Conservation (phyloP, 495 filamentous ascomycete species). For the Talaromyces thailandensis region DNA sequence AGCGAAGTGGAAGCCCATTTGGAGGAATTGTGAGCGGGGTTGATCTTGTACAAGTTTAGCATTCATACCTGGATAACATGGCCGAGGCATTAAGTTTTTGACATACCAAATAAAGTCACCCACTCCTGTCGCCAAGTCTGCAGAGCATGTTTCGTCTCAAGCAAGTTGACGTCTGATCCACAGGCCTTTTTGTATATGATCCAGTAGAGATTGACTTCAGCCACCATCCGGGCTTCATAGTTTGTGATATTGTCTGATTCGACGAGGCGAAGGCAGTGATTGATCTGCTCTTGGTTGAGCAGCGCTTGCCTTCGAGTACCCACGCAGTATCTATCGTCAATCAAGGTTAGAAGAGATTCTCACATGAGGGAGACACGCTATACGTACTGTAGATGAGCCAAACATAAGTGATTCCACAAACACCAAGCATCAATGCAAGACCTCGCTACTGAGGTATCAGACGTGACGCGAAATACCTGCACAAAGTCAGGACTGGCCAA, state of each 20-base stretch:
- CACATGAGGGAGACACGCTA: not conserved
- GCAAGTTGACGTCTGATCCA: conserved; percentile 18
- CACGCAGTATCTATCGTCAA: conserved; percentile 24
- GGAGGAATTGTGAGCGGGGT: conserved; percentile 37
- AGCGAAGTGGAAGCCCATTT: conserved; percentile 40
- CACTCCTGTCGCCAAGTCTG: conserved; percentile 32
- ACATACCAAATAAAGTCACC: conserved; percentile 30
- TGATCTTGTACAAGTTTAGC: conserved; percentile 19
- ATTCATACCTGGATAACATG: not conserved
- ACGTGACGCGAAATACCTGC: not conserved
- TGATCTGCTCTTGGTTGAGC: conserved; percentile 28
- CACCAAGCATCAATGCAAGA: conserved; percentile 22
- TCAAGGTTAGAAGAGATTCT: not conserved
- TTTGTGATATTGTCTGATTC: conserved; percentile 31
- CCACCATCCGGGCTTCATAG: conserved; percentile 38
- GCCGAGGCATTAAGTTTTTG: too few relatives aligned
- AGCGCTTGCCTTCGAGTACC: conserved; percentile 32
- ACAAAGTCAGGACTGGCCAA: conserved; percentile 29
- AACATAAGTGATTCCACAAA: conserved; percentile 39
- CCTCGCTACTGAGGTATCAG: conserved; percentile 4
- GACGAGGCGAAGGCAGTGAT: conserved; percentile 24
- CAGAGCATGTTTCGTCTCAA: conserved; percentile 22
- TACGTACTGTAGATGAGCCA: conserved; percentile 29
- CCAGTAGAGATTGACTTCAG: conserved; percentile 36
- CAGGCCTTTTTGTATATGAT: conserved; percentile 25